phyloP scores from a whole-genome alignment of 1,139 yeast species.

The Candida labiduridarum region DNA sequence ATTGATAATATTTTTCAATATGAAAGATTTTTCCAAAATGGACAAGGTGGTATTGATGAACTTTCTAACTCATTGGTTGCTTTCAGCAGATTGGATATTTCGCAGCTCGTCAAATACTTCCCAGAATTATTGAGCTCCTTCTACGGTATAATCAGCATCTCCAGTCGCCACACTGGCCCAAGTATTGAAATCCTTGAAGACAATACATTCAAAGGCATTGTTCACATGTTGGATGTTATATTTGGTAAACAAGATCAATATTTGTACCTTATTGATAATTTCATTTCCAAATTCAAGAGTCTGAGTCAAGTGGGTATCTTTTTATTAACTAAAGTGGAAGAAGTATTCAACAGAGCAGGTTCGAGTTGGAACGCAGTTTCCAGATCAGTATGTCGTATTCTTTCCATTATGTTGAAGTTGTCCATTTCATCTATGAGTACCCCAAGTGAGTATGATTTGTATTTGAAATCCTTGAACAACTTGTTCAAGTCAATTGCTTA shows the following conservation, averaged over 20 bases:
- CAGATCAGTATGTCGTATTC: slow-evolving; percentile 63
- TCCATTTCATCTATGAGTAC: slow-evolving; percentile 32
- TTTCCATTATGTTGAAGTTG: slow-evolving; percentile 51
- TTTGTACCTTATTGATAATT: slow-evolving; percentile 55
- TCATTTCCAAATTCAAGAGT: slow-evolving; percentile 33
- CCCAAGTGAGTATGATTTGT: slow-evolving; percentile 27
- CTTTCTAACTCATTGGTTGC: slow-evolving; percentile 42
- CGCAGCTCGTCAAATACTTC: slow-evolving; percentile 55
- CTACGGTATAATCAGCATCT: slow-evolving; percentile 39
- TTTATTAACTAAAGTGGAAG: slow-evolving; percentile 48
- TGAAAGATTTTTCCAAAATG: slow-evolving; percentile 48
- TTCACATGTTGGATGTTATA: slow-evolving; percentile 63
- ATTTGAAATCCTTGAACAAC: slow-evolving; percentile 29
- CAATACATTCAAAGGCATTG: slow-evolving; percentile 54
- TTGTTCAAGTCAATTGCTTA: slow-evolving; percentile 45
- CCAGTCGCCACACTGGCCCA: slow-evolving; percentile 20
- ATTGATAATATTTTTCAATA: slow-evolving; percentile 61
- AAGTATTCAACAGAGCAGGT: slow-evolving; percentile 51
- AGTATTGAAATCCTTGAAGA: slow-evolving; percentile 40
- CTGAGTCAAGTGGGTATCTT: slow-evolving; percentile 56
- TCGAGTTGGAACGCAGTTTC: slow-evolving; percentile 64
- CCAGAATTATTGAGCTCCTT: slow-evolving; percentile 51
- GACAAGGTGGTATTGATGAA: slow-evolving; percentile 47
- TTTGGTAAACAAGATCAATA: slow-evolving; percentile 69
- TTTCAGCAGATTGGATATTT: slow-evolving; percentile 47